Evolutionary conservation across 768 basidiomycete genomes (phyloP), one percentile per base, ranked within the genome.

Genomic region (Punctularia strigosozonata): DNA sequence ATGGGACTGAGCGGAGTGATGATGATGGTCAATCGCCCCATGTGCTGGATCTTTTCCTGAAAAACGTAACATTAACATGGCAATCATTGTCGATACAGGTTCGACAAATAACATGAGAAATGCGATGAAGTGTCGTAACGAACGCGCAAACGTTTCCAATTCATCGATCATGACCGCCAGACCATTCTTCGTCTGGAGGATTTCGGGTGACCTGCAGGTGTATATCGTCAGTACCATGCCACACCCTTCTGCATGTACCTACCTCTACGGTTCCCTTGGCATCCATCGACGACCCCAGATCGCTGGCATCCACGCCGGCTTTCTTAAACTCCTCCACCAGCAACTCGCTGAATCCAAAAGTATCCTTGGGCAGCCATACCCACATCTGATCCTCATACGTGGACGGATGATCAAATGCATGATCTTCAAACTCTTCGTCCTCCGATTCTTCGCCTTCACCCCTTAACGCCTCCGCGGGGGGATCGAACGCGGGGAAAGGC

Each of bases 341-440:
- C 6, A 53, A 52, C 25, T 47, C 46, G 24, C 61, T 63, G 28
- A 70, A 38, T 1, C 68, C 69, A 31, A 64, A 46, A 19, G 52
- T 47, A 43, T 72, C 70, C 33, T 54, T 42, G 0, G 69, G 67
- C 20, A 70, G 37, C 69, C 70, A 72, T 22, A 71, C 48, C 38
- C 58, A 58, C 35, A 57, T 52, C 46, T 66, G 59, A 3, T 47
- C 47, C 23, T 55, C 50, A 46, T 69, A 68, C 23, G 61, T 63
- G 2, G 67, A 65, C 4, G 69, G 70, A 47, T 71, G 69, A 38
- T 65, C 57, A 53, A 69, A 70, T 5, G 60, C 61, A 40, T 57
- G 39, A 18, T 49, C 47, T 35, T 57, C 56, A 34, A 60, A 47
- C 25, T 52, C 44, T 20, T 43, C 24, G 30, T 50, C 48, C 14